phyloP scores from a whole-genome alignment of 2,329 filamentous ascomycete species.

The Mycosphaerella sp. region DNA sequence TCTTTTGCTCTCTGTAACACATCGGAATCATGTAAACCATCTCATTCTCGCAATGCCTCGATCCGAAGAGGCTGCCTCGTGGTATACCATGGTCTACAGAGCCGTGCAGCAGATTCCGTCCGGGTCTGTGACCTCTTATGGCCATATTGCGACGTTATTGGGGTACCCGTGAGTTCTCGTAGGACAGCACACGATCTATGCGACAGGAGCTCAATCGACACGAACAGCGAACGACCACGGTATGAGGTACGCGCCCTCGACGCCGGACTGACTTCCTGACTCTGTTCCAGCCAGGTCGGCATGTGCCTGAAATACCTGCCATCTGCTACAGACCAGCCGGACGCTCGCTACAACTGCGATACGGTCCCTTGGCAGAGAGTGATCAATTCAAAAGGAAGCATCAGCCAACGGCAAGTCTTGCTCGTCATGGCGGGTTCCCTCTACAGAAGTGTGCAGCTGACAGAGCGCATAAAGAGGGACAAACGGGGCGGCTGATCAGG shows the following conservation, averaged over 20 bases:
- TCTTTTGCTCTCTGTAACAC: not conserved
- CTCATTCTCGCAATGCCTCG: conserved; percentile 50
- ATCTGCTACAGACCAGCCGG: conserved; percentile 36
- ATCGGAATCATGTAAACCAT: conserved; percentile 14
- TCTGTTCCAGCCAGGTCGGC: conserved; percentile 63
- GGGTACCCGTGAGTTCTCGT: conserved; percentile 54
- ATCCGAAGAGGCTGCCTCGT: conserved; percentile 66
- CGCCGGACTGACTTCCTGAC: conserved; percentile 6
- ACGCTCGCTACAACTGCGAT: conserved; percentile 57
- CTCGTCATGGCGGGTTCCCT: not conserved
- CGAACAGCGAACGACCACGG: conserved; percentile 16
- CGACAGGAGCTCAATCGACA: conserved; percentile 22
- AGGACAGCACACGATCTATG: conserved; percentile 25
- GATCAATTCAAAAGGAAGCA: conserved; percentile 77
- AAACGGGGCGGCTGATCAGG: conserved; percentile 43
- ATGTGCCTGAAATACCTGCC: conserved; percentile 84
- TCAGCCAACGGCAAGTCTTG: conserved; percentile 66
- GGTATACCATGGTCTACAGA: conserved; percentile 70
- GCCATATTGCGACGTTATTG: conserved; percentile 66
- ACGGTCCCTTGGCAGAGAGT: conserved; percentile 96
- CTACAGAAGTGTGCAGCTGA: conserved; percentile 9
- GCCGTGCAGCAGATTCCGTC: conserved; percentile 78
- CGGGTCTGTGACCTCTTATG: conserved; percentile 83
- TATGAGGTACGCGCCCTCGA: conserved; percentile 6
- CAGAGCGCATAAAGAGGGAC: conserved; percentile 29